Evolutionary conservation across 345 rosid genomes (phyloP).

Genomic region (Linum usitatissimum): DNA sequence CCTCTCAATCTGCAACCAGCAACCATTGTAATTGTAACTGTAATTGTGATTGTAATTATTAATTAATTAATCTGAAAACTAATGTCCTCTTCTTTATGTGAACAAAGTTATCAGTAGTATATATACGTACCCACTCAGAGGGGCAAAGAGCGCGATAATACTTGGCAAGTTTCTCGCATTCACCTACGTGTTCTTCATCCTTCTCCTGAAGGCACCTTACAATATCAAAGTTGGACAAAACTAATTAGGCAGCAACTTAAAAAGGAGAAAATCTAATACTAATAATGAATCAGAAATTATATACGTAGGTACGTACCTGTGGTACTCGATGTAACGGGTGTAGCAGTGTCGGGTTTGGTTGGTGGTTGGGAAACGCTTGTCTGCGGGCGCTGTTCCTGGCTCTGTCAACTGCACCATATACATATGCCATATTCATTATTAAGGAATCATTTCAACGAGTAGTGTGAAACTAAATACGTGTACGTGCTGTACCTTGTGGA

Average conservation of each 20-base stretch:
- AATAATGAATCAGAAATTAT: too few relatives aligned
- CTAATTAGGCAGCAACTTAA: too few relatives aligned
- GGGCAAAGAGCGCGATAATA: slow-evolving; percentile 30
- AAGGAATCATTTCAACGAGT: too few relatives aligned
- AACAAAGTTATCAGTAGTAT: not conserved
- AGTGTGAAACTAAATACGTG: too few relatives aligned
- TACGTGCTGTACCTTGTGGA: slow-evolving; percentile 21
- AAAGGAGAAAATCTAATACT: too few relatives aligned
- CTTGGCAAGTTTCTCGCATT: slow-evolving; percentile 22
- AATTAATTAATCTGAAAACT: too few relatives aligned
- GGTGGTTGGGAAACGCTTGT: slow-evolving; percentile 10
- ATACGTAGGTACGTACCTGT: slow-evolving; percentile 15
- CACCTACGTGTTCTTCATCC: slow-evolving; percentile 11
- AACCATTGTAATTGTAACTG: too few relatives aligned
- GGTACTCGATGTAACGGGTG: slow-evolving; percentile 22
- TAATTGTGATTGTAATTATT: too few relatives aligned
- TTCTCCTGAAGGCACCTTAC: slow-evolving; percentile 24
- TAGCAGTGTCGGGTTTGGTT: slow-evolving; percentile 29
- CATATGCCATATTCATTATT: too few relatives aligned
- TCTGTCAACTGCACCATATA: not conserved
- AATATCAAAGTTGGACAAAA: not conserved
- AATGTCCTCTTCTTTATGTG: too few relatives aligned
- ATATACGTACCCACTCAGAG: slow-evolving; percentile 24
- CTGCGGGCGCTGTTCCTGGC: slow-evolving; percentile 10
- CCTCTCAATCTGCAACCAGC: slow-evolving; percentile 27